Conservation (phyloP, 176 grass and related monocot species). For the Musa itinerans region DNA sequence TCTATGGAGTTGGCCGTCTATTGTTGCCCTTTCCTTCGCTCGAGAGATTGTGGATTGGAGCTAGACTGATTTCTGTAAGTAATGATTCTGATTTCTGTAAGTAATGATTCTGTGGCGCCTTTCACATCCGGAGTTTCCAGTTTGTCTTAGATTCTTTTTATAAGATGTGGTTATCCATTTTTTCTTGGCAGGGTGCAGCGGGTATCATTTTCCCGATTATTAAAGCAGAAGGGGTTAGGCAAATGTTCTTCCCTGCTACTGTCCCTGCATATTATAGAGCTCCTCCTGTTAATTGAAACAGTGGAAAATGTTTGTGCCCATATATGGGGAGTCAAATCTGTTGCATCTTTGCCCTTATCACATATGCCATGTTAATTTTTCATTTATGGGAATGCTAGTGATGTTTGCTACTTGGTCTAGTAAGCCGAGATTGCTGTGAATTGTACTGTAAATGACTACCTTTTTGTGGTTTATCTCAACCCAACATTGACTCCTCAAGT, state of each 20-base stretch:
- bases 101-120: constrained; percentile 11
- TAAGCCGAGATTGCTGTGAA: no score
- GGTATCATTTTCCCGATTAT: constrained; percentile 96
- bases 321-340: background rate
- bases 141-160: background rate
- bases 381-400: no score
- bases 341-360: background rate
- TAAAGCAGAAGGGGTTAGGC: constrained; percentile 89
- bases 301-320: background rate
- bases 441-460: no score
- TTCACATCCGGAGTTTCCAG: background rate
- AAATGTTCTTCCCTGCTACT: constrained; percentile 97
- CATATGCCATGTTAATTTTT: no score
- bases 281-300: constrained; percentile 26
- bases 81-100: constrained; percentile 53
- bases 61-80: constrained; percentile 78
- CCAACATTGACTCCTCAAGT: no score
- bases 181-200: constrained; percentile 49
- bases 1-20: constrained; percentile 83
- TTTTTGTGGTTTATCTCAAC: no score
- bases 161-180: background rate
- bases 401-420: background rate
- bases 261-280: constrained; percentile 75
- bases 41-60: constrained; percentile 75
- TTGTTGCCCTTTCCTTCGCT: constrained; percentile 74